Evolutionary conservation across 2,329 filamentous ascomycete species (phyloP), one percentile per base, ranked within the genome.

Genomic region (Ilyonectria destructans): DNA sequence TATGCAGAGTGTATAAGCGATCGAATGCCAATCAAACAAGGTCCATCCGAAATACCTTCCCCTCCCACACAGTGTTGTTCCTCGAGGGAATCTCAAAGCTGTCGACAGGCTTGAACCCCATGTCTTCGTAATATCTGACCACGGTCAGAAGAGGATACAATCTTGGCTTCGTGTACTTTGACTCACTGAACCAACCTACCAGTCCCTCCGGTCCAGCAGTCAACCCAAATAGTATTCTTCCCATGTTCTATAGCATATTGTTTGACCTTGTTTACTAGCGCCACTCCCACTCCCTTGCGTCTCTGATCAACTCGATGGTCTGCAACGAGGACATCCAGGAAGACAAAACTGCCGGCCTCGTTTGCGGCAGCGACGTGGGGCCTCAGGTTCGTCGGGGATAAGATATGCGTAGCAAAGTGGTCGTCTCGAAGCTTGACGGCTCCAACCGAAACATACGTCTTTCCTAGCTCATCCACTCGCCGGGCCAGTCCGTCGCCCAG

Each of bases 151-250:
- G 58, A 57, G 40, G 40, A 23, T 33, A n/a, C 4, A 29, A 21
- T 17, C 59, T 33, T 19, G 12, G 48, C 10, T 12, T 23, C 31
- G 13, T 52, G 46, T 46, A 23, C 43, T 62, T 31, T 35, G 5
- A 59, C 66, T 60, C 68, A 69, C 71, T 71, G 64, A 31, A 72
- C 70, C 52, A 79, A 55, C 23, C 71, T 73, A 29, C 69, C 65
- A 26, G 69, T 65, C 13, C 71, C 76, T 46, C 77, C 74, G 6
- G 69, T 68, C 76, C 76, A 78, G 43, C 74, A 77, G 45, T 78
- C 77, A 7, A 80, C 61, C 57, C 72, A 79, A 8, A 79, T 65
- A 9, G 63, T 61, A 31, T 45, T 64, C 55, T 69, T 73, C 4
- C 62, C 69, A 21, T 62, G 65, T 13, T 68, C 64, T 26, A 55